A percentile compares a stretch with the other conserved stretches of the same genome.
Evolutionary conservation across 2,329 filamentous ascomycete genomes (phyloP).

Genomic region (Sordariomycetes sp.): DNA sequence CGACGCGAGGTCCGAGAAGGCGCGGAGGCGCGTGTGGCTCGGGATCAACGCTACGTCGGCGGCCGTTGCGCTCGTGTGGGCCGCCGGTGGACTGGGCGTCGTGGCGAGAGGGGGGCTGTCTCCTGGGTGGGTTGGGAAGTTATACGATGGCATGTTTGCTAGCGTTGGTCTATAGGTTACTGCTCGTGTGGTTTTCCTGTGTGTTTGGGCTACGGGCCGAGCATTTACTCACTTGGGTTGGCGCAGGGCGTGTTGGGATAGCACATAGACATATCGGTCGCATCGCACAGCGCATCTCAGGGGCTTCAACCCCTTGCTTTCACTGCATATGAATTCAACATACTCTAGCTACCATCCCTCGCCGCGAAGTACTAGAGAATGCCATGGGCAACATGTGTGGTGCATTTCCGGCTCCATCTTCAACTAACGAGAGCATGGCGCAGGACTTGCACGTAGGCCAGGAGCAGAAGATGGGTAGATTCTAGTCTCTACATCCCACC

Average conservation of each 20-base stretch:
- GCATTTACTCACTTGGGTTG: not conserved
- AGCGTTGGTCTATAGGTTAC: constrained; percentile 16
- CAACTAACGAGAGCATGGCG: too few relatives aligned
- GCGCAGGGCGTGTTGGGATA: not conserved
- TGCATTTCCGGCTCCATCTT: not conserved
- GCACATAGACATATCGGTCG: not conserved
- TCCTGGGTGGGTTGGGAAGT: constrained; percentile 67
- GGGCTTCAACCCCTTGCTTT: not conserved
- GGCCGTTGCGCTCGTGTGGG: constrained; percentile 58
- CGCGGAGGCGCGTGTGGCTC: constrained; percentile 48
- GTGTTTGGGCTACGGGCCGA: not conserved
- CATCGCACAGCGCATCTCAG: not conserved
- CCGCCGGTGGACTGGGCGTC: constrained; percentile 68
- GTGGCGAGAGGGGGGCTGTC: constrained; percentile 61
- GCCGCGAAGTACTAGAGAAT: not conserved
- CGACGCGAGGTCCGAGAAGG: constrained; percentile 34
- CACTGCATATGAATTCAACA: not conserved
- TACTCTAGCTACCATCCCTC: not conserved
- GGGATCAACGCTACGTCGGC: constrained; percentile 55
- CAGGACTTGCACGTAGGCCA: too few relatives aligned
- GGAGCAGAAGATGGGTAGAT: too few relatives aligned
- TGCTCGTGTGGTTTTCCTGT: not conserved
- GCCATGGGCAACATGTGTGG: not conserved
- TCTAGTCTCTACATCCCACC: too few relatives aligned
- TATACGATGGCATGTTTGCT: constrained; percentile 60